A percentile compares a stretch with the other conserved stretches of the same genome.
Evolutionary conservation across 768 basidiomycete species (phyloP).

Genomic region (Termitomyces sp.): DNA sequence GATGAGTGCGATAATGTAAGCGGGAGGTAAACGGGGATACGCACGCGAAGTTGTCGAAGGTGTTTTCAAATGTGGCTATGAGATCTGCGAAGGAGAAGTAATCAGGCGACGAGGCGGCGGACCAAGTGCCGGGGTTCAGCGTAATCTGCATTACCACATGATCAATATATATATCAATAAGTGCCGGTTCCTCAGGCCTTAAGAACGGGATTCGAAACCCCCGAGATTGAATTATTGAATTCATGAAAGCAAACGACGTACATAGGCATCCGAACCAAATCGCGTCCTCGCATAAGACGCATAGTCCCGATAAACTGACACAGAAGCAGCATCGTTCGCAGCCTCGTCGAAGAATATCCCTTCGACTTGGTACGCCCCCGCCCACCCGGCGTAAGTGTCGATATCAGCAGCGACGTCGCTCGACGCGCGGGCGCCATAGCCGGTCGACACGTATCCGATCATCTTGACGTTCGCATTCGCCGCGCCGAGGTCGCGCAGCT

Average conservation of each 20-base stretch:
- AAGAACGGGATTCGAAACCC: not conserved
- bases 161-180: too few relatives aligned
- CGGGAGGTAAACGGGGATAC: not conserved
- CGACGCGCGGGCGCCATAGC: conserved; percentile 13
- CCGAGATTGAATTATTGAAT: too few relatives aligned
- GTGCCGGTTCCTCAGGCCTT: too few relatives aligned
- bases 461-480: conserved; percentile 19
- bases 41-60: conserved; percentile 23
- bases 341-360: conserved; percentile 35
- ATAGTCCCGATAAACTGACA: conserved; percentile 20
- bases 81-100: conserved; percentile 12
- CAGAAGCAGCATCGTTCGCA: conserved; percentile 4
- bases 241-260: conserved; percentile 12
- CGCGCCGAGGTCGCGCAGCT: conserved; percentile 8
- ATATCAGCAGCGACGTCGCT: conserved; percentile 21
- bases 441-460: conserved; percentile 27
- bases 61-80: conserved; percentile 23
- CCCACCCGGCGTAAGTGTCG: conserved; percentile 25
- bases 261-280: conserved; percentile 9
- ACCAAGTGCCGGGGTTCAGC: not conserved
- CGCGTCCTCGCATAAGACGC: conserved; percentile 10
- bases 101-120: not conserved
- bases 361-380: conserved; percentile 19
- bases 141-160: not conserved
- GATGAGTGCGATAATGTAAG: too few relatives aligned